phyloP scores from a whole-genome alignment of 1,284 basidiomycete species.

The Prillingera fragicola region DNA sequence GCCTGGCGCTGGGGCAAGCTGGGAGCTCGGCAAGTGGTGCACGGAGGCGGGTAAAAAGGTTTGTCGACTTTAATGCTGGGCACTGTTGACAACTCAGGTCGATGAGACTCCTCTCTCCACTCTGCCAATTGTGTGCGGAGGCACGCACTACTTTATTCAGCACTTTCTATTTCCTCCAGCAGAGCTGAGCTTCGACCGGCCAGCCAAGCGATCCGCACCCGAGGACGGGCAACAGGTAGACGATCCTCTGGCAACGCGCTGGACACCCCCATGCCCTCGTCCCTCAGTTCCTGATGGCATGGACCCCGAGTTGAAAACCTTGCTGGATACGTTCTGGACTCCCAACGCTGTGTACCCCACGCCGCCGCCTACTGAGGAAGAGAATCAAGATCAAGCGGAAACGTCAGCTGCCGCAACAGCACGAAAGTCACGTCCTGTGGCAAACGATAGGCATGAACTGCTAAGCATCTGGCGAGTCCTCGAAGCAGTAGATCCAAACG shows the following conservation, averaged over 20 bases:
- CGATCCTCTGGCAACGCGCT: slow-evolving; percentile 19
- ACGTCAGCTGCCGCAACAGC: no score
- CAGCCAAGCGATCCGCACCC: background rate
- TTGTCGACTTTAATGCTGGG: slow-evolving; percentile 44
- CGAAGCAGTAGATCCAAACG: slow-evolving; percentile 62
- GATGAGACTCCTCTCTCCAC: background rate
- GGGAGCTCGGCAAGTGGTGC: slow-evolving; percentile 65
- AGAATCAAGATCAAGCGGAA: background rate
- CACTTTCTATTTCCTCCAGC: slow-evolving; percentile 68
- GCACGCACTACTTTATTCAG: slow-evolving; percentile 96
- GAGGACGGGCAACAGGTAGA: background rate
- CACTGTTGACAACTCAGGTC: slow-evolving; percentile 6
- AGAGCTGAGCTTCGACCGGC: slow-evolving; percentile 52
- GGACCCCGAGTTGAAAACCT: slow-evolving; percentile 11
- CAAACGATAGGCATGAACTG: slow-evolving; percentile 51
- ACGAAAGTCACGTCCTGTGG: slow-evolving; percentile 45
- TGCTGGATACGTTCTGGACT: slow-evolving; percentile 44
- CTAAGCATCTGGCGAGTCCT: slow-evolving; percentile 65
- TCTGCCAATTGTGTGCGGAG: slow-evolving; percentile 86
- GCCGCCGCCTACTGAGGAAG: slow-evolving; percentile 27
- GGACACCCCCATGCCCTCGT: slow-evolving; percentile 32
- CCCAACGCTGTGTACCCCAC: slow-evolving; percentile 29
- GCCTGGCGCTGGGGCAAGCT: slow-evolving; percentile 79
- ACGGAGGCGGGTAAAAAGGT: slow-evolving; percentile 65
- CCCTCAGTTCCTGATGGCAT: slow-evolving; percentile 38